These are phyloP conservation scores for Solanum corneliomulleri DNA, from an alignment of 257 asterid genomes.

Conservation along the genomic window DNA sequence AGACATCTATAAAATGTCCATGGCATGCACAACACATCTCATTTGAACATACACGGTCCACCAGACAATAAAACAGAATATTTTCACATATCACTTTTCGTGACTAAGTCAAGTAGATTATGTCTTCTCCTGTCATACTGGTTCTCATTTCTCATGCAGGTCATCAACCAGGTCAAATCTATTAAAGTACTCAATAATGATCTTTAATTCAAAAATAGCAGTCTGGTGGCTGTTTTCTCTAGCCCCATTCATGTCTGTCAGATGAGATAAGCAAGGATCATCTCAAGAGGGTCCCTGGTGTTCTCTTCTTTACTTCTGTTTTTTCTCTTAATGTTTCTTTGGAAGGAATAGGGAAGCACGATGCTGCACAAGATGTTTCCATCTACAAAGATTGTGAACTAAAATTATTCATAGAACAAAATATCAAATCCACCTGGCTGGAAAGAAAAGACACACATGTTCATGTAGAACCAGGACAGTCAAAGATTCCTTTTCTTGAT, in stretches of 20 bases:
- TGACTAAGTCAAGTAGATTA: not conserved
- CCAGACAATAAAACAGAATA: not conserved
- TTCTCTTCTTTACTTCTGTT: not conserved
- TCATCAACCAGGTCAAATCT: not conserved
- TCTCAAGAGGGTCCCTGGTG: not conserved
- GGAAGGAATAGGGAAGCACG: not conserved
- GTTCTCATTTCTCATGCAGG: not conserved
- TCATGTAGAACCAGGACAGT: not conserved
- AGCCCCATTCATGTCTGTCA: not conserved
- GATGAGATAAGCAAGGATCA: not conserved
- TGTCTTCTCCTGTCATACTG: not conserved
- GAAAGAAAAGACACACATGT: not conserved
- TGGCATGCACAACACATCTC: not conserved
- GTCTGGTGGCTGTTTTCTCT: not conserved
- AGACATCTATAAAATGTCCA: not conserved
- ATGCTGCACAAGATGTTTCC: not conserved
- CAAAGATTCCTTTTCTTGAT: not conserved
- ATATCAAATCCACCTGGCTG: not conserved
- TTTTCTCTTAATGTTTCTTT: not conserved
- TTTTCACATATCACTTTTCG: not conserved
- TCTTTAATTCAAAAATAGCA: not conserved
- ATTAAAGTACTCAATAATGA: not conserved
- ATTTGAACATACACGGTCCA: not conserved
- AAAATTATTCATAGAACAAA: not conserved
- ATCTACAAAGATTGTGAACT: not conserved